Conservation (phyloP, 1,284 basidiomycete species). For the Puccinia hordei region DNA sequence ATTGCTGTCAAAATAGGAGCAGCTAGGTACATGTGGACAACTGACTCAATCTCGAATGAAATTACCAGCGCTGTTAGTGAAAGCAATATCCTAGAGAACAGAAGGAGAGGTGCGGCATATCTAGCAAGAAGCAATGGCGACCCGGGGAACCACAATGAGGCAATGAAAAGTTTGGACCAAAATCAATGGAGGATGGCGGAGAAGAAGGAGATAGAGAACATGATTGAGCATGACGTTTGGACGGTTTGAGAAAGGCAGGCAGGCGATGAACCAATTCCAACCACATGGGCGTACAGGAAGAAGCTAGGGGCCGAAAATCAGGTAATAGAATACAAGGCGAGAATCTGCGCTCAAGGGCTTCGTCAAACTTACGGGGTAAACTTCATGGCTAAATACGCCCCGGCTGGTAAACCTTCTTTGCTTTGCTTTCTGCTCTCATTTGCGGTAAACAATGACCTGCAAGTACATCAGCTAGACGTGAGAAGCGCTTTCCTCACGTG, state of each 20-base stretch:
- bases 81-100: too few relatives aligned
- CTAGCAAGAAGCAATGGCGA: too few relatives aligned
- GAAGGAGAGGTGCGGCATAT: too few relatives aligned
- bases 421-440: neutral
- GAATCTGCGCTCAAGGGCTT: slow-evolving; percentile 25
- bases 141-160: neutral
- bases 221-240: neutral
- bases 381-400: neutral
- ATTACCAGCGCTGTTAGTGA: too few relatives aligned
- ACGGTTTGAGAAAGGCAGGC: too few relatives aligned
- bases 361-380: slow-evolving; percentile 7
- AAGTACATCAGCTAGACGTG: slow-evolving; percentile 17
- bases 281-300: neutral
- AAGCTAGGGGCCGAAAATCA: neutral
- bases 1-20: too few relatives aligned
- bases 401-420: neutral
- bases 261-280: neutral
- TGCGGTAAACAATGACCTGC: neutral
- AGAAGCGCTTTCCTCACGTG: slow-evolving; percentile 17
- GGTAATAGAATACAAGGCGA: slow-evolving; percentile 7
- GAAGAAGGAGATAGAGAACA: slow-evolving; percentile 1
- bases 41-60: too few relatives aligned
- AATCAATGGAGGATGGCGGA: neutral
- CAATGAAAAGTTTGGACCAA: neutral
- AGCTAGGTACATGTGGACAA: too few relatives aligned